Evolutionary conservation across 441 rosid species (phyloP), one percentile per base, ranked within the genome.

Genomic region (Adansonia grandidieri): DNA sequence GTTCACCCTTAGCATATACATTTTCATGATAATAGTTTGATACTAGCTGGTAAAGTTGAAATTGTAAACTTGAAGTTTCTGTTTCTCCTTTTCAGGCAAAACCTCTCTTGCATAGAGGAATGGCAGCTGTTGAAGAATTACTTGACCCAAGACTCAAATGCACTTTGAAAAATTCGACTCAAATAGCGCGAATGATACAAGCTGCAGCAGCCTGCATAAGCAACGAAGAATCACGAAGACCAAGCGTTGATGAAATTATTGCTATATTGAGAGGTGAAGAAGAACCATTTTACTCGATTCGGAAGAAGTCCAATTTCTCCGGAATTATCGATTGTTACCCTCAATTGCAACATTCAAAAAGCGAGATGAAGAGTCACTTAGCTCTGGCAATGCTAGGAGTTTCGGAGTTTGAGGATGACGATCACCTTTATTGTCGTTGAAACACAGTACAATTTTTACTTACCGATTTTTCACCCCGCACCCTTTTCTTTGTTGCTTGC

Each of bases 331-430:
- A 94, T 70, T 74, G 93, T 75, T 91, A 86, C 75, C 84, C 92
- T 70, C 94, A 88, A 63, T 53, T 88, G 67, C 98, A 91, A 45
- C 93, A 80, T 63, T 87, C 94, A 2, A 94, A 91, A 79, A 88
- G 84, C 4, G 99, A 94, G 88, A 91, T 93, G 95, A 93, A 79
- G 48, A 85, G 92, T 82, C 98, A 96, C 85, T 84, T 94, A 71
- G 98, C 95, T 77, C 80, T 96, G 79, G 98, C 98, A 6, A 96
- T 96, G 98, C 88, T 91, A 8, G 99, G 99, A 82, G 98, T 94
- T 83, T 80, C 96, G 0, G 98, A 94, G 54, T 76, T 88, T 69
- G 99, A 90, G 80, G 95, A 93, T 0, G 97, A 88, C 47, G 91
- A 92, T 57, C 91, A 85, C 74, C 85, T 89, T 77, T 84, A 87